Evolutionary conservation across 352 stramenopile species (phyloP).

Genomic region (Globisporangium middletonii): DNA sequence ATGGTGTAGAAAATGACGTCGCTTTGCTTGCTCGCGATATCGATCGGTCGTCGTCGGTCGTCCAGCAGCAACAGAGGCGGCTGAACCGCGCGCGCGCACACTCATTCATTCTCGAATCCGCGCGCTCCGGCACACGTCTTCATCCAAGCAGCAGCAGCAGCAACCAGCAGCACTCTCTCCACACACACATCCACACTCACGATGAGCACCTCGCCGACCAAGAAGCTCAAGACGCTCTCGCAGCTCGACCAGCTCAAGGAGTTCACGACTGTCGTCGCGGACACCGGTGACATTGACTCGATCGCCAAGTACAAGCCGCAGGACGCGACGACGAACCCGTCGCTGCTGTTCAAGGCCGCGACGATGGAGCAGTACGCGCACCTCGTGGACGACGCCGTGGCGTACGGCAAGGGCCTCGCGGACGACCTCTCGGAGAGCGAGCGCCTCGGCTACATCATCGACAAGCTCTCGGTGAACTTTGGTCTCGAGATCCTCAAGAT

Average conservation of each 20-base stretch:
- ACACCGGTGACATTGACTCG: constrained; percentile 95
- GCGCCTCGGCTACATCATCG: constrained; percentile 91
- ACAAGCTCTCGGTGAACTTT: constrained; percentile 98
- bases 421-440: constrained; percentile 70
- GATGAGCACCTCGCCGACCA: constrained; percentile 59
- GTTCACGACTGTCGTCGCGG: constrained; percentile 96
- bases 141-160: constrained; percentile 5
- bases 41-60: not conserved
- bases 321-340: constrained; percentile 99
- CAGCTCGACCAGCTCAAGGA: constrained; percentile 95
- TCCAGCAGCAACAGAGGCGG: too few relatives aligned
- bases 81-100: not conserved
- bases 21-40: constrained; percentile 1
- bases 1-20: not conserved
- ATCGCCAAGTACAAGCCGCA: constrained; percentile 92
- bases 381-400: constrained; percentile 95
- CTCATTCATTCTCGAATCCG: constrained; percentile 70
- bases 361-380: constrained; percentile 93
- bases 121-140: constrained; percentile 31
- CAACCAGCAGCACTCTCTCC: not conserved
- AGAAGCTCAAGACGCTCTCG: constrained; percentile 69
- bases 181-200: constrained; percentile 4
- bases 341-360: constrained; percentile 97
- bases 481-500: constrained; percentile 95
- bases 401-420: constrained; percentile 84